A percentile compares a stretch with the other conserved stretches of the same genome.
These are phyloP conservation scores for Whalleya microplaca DNA, from an alignment of 2,329 filamentous ascomycete genomes.

Conservation along the genomic window DNA sequence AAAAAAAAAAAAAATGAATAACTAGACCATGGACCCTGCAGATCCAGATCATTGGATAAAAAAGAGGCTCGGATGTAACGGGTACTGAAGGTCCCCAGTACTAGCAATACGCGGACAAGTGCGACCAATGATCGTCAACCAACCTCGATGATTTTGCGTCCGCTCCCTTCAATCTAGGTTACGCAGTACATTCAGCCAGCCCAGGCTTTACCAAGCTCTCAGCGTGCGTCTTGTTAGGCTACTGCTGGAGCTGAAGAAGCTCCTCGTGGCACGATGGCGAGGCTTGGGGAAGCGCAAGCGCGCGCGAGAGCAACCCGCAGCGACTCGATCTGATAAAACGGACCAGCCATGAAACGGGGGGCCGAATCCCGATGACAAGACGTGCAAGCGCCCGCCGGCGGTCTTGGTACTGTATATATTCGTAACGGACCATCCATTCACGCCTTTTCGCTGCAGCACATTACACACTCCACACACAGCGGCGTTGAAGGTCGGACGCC, in stretches of 20 bases:
- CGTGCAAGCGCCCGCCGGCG: slow-evolving; percentile 7
- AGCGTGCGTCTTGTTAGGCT: too few relatives aligned
- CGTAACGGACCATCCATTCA: slow-evolving; percentile 8
- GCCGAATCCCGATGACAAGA: neutral
- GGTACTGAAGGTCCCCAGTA: slow-evolving; percentile 11
- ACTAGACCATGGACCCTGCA: neutral
- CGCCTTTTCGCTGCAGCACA: slow-evolving; percentile 1
- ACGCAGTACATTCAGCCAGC: neutral
- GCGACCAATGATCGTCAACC: slow-evolving; percentile 2
- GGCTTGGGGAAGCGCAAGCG: slow-evolving; percentile 10
- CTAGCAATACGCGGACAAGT: slow-evolving; percentile 1
- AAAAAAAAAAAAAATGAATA: neutral
- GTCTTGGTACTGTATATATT: slow-evolving; percentile 4
- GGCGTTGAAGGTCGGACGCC: slow-evolving; percentile 2
- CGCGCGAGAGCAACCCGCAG: slow-evolving; percentile 9
- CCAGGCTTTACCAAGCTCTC: too few relatives aligned
- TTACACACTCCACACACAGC: too few relatives aligned
- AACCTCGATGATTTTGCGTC: slow-evolving; percentile 18
- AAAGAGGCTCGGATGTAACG: slow-evolving; percentile 19
- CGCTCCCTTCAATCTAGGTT: neutral
- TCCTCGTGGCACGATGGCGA: slow-evolving; percentile 16
- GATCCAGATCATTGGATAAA: neutral
- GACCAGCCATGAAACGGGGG: slow-evolving; percentile 15
- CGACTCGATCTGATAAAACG: slow-evolving; percentile 13
- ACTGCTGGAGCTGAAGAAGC: neutral